Base-by-base conservation (phyloP, 495 filamentous ascomycete genomes). In the Aspergillus olivimuriae region DNA sequence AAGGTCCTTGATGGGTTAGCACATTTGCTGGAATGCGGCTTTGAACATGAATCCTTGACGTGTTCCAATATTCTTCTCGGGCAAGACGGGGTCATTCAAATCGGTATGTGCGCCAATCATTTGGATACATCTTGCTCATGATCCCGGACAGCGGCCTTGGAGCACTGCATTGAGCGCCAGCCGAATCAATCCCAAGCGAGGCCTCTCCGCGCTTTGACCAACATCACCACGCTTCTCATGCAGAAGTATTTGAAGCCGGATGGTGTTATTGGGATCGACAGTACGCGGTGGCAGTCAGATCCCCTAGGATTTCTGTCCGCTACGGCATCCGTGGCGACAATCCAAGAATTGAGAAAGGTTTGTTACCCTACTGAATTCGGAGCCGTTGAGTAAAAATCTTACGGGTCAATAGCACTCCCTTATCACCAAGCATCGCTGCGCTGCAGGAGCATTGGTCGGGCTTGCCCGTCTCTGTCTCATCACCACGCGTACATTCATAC, bases 161-260 rank as follows among this genome's bases (percentile, higher is more conserved):
- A 44, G 34, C 11, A 39, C 15, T 49, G 39, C 18, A 10, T 39
- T 18, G 34, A 49, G 16, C 34, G 24, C 22, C 32, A 30, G 14
- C 34, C 34, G n/a, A 24, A 24, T 21, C 20, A 46, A 43, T 42
- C 31, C 3, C 43, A 56, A 46, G 22, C 52, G 34, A 6, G 19
- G 10, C 20, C 40, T 49, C 36, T 62, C 30, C 34, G 37, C 32
- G 47, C 50, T 40, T 26, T 62, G 15, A 38, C 49, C n/a, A 44
- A 24, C 19, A 62, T 60, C 15, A 48, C 41, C 11, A 59, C 57
- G 53, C 48, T 52, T 48, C 49, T 63, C 20, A 66, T 66, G 56
- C 51, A 63, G 46, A 63, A 60, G 39, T 62, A 61, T 44, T 23
- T 36, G 18, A 66, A 64, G 41, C 43, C 57, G 6, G 60, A 57